Percentiles rank a stretch among this genome's conserved stretches.
Evolutionary conservation across 768 basidiomycete species (phyloP).

Genomic region (Podaxis mareebaensis): DNA sequence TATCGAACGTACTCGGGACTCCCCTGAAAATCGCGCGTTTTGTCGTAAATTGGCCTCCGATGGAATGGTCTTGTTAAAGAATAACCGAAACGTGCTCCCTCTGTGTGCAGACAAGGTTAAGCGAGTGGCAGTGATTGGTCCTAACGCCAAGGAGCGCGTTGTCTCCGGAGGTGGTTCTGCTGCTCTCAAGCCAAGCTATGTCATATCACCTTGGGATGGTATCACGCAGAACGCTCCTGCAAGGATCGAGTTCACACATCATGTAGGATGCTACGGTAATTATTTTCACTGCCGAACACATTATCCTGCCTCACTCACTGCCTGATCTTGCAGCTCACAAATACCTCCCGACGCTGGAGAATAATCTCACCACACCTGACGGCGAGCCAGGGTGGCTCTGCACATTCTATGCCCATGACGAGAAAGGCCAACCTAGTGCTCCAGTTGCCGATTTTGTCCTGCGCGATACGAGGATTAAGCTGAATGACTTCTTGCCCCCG

Average conservation of each 20-base stretch:
- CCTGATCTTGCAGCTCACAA: constrained; percentile 50
- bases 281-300: constrained; percentile 17
- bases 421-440: constrained; percentile 42
- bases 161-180: constrained; percentile 82
- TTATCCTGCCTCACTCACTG: background rate
- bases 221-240: constrained; percentile 50
- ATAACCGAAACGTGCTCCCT: constrained; percentile 56
- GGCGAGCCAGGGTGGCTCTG: constrained; percentile 65
- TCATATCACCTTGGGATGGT: constrained; percentile 64
- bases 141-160: constrained; percentile 63
- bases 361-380: constrained; percentile 47
- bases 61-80: constrained; percentile 69
- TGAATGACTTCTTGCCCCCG: constrained; percentile 65
- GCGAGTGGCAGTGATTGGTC: constrained; percentile 66
- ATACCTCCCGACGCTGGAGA: constrained; percentile 70
- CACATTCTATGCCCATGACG: constrained; percentile 61
- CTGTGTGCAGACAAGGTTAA: constrained; percentile 37
- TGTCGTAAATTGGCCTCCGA: constrained; percentile 59
- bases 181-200: constrained; percentile 67
- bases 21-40: constrained; percentile 50
- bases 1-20: constrained; percentile 54
- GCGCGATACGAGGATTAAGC: constrained; percentile 61
- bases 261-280: constrained; percentile 65
- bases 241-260: constrained; percentile 51
- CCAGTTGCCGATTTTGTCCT: constrained; percentile 49